Conservation (phyloP, 2,329 filamentous ascomycete species). For the Lachnellula suecica region DNA sequence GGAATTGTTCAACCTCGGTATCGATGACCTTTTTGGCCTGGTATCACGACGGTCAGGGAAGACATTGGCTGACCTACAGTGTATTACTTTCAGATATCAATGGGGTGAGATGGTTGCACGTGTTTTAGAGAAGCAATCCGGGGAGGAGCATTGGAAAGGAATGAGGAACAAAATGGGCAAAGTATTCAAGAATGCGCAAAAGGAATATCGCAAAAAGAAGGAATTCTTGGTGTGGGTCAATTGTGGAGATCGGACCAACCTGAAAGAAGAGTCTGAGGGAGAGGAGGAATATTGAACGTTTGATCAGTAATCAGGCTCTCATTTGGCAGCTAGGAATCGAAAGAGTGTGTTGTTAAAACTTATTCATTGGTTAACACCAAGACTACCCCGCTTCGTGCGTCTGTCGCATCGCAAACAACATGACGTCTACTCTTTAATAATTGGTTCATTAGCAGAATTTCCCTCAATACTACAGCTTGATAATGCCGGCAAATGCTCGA, state of each 20-base stretch:
- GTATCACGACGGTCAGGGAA: background rate
- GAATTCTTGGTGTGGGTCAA: conserved; percentile 5
- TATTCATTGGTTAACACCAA: too few species aligned
- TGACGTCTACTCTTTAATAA: too few species aligned
- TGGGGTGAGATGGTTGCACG: background rate
- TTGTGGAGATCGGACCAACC: background rate
- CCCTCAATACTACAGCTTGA: too few species aligned
- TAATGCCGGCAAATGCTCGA: too few species aligned
- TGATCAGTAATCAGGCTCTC: too few species aligned
- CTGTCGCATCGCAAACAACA: too few species aligned
- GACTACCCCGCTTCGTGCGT: too few species aligned
- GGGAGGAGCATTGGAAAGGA: conserved; percentile 4
- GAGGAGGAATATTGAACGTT: background rate
- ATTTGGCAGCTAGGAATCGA: too few species aligned
- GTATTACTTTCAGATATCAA: conserved; percentile 2
- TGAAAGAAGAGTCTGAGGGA: background rate
- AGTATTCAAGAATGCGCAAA: background rate
- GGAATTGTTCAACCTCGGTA: background rate
- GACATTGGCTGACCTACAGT: background rate
- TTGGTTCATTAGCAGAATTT: too few species aligned
- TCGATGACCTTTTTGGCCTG: background rate
- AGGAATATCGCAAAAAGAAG: background rate
- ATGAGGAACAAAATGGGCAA: conserved; percentile 1
- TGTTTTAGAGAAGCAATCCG: background rate
- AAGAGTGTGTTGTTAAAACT: background rate